Conservation (phyloP, 805 yeast genomes). For the Cyberlindnera euphorbiae region DNA sequence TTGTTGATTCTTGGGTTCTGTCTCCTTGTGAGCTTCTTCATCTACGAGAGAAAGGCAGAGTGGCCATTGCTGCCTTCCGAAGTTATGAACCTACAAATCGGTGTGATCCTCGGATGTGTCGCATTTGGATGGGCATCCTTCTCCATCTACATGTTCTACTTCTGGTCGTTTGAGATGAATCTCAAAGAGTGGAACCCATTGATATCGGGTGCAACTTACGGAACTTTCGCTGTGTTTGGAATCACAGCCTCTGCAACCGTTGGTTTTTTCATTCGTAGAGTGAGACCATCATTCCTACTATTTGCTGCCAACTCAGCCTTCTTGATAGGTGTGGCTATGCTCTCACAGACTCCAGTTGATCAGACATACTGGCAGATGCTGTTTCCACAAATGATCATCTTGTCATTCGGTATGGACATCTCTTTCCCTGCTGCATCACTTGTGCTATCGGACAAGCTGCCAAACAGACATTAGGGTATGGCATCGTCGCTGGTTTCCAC, state of each 20-base stretch:
- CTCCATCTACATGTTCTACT: slow-evolving; percentile 69
- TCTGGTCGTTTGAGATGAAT: slow-evolving; percentile 46
- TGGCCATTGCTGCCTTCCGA: slow-evolving; percentile 52
- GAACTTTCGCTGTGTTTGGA: slow-evolving; percentile 49
- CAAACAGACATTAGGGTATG: slow-evolving; percentile 65
- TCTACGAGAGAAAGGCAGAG: slow-evolving; percentile 39
- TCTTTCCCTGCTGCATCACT: slow-evolving; percentile 74
- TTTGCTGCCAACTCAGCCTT: slow-evolving; percentile 50
- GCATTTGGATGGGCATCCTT: slow-evolving; percentile 75
- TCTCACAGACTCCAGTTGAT: slow-evolving; percentile 51
- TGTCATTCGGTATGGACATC: slow-evolving; percentile 73
- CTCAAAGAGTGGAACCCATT: slow-evolving; percentile 46
- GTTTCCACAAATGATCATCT: slow-evolving; percentile 50
- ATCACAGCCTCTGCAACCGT: slow-evolving; percentile 49
- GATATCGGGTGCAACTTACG: slow-evolving; percentile 40
- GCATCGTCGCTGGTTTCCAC: slow-evolving; percentile 74
- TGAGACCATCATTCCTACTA: slow-evolving; percentile 48
- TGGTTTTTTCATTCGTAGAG: slow-evolving; percentile 40
- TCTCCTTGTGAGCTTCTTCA: slow-evolving; percentile 40
- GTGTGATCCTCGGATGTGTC: slow-evolving; percentile 45
- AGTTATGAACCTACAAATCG: slow-evolving; percentile 40
- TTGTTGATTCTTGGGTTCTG: slow-evolving; percentile 48
- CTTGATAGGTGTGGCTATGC: slow-evolving; percentile 46
- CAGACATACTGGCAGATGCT: slow-evolving; percentile 57
- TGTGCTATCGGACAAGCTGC: slow-evolving; percentile 53